These are phyloP conservation scores for Vanderwaltozyma verrucispora DNA, from an alignment of 805 yeast species.

Conservation along the genomic window DNA sequence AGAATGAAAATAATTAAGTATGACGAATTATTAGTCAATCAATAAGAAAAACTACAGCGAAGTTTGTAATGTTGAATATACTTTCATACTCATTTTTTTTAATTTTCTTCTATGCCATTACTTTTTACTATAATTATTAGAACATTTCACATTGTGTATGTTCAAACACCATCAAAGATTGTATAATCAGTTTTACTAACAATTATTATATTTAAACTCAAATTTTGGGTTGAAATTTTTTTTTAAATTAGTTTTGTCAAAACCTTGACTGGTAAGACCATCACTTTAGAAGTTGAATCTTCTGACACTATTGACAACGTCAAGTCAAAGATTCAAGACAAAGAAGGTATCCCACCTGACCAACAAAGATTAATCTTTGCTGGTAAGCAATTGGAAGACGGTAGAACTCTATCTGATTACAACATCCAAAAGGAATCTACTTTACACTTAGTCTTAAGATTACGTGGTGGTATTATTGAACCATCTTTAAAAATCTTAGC, in stretches of 20 bases:
- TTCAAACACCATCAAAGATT: too few species aligned
- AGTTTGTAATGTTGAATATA: too few species aligned
- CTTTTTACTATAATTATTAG: too few species aligned
- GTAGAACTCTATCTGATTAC: slow-evolving; percentile 98
- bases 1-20: too few species aligned
- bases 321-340: slow-evolving; percentile 97
- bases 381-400: slow-evolving; percentile 99
- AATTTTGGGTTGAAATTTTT: too few species aligned
- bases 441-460: slow-evolving; percentile 88
- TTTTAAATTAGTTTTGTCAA: slow-evolving; percentile 51
- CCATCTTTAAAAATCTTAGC: slow-evolving; percentile 99
- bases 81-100: too few species aligned
- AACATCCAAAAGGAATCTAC: slow-evolving; percentile 99
- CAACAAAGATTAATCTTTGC: slow-evolving; percentile 99
- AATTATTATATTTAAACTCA: not conserved
- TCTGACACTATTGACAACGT: slow-evolving; percentile 98
- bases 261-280: slow-evolving; percentile 86
- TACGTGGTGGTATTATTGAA: slow-evolving; percentile 99
- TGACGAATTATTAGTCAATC: too few species aligned
- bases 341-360: slow-evolving; percentile 99
- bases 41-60: too few species aligned
- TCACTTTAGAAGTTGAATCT: slow-evolving; percentile 97
- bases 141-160: too few species aligned
- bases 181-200: too few species aligned
- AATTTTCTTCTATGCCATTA: too few species aligned